phyloP scores from a whole-genome alignment of 768 basidiomycete genomes.

The Lenzites betulinus region DNA sequence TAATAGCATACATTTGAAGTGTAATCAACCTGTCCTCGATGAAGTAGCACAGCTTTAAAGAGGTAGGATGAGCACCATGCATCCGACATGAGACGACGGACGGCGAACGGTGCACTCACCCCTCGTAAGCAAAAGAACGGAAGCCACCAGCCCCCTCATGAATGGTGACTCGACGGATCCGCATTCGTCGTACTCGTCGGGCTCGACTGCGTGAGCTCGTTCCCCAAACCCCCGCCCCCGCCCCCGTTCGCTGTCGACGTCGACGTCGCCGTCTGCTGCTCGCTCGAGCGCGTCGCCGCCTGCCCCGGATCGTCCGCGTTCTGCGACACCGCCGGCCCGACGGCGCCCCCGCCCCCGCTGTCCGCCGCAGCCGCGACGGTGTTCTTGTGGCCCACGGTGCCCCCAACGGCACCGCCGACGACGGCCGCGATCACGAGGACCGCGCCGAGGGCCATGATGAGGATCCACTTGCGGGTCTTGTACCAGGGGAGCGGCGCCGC shows the following conservation, averaged over 20 bases:
- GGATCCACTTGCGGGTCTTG: conserved; percentile 47
- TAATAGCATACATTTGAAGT: too few species aligned
- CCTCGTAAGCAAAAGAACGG: too few species aligned
- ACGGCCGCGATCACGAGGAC: conserved; percentile 51
- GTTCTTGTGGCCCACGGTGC: conserved; percentile 36
- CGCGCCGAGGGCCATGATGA: conserved; percentile 39
- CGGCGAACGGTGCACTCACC: too few species aligned
- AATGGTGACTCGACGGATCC: too few species aligned
- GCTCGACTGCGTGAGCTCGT: too few species aligned
- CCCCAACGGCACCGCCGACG: conserved; percentile 63
- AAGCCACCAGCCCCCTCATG: too few species aligned
- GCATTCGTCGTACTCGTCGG: too few species aligned
- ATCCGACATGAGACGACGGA: too few species aligned
- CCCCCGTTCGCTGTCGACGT: background rate
- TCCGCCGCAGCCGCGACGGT: background rate
- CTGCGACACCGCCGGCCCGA: background rate
- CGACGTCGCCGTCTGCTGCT: background rate
- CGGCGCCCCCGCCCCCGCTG: background rate
- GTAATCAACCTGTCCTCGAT: too few species aligned
- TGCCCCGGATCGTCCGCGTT: background rate
- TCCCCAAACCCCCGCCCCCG: too few species aligned
- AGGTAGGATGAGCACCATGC: too few species aligned
- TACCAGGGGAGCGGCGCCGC: conserved; percentile 43
- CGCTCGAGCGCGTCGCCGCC: background rate
- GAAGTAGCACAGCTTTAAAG: too few species aligned